These are phyloP conservation scores for Trypanosoma avium DNA, from an alignment of 208 protist species.

Conservation along the genomic window DNA sequence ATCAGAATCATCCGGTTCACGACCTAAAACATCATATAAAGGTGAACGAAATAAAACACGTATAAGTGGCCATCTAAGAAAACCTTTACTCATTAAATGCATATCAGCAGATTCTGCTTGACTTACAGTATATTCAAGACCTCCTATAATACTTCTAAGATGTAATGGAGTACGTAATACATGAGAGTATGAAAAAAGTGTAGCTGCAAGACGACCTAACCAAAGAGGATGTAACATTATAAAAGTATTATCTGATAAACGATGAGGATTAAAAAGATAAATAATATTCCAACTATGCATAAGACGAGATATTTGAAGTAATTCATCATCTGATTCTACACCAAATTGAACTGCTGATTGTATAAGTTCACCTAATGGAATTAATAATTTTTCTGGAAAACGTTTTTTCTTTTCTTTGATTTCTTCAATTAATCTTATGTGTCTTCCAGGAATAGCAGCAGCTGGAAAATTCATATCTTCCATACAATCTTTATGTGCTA, in stretches of 20 bases:
- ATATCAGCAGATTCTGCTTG: constrained; percentile 72
- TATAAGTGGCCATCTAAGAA: constrained; percentile 73
- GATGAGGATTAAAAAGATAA: constrained; percentile 70
- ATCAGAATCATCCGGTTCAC: constrained; percentile 69
- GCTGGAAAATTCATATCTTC: constrained; percentile 66
- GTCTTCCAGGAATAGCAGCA: constrained; percentile 70
- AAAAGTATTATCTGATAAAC: constrained; percentile 65
- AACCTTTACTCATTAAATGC: constrained; percentile 73
- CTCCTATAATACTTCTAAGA: constrained; percentile 80
- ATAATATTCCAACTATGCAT: constrained; percentile 89
- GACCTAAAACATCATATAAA: constrained; percentile 57
- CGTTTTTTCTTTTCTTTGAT: constrained; percentile 56
- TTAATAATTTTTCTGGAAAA: constrained; percentile 69
- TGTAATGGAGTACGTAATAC: constrained; percentile 80
- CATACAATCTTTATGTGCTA: constrained; percentile 68
- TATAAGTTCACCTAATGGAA: constrained; percentile 72
- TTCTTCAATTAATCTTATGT: constrained; percentile 60
- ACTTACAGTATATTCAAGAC: constrained; percentile 81
- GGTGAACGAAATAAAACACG: constrained; percentile 67
- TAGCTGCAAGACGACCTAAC: constrained; percentile 75
- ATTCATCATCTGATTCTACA: constrained; percentile 69
- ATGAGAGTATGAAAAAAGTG: constrained; percentile 87
- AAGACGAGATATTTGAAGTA: constrained; percentile 73
- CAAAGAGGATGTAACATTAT: constrained; percentile 79
- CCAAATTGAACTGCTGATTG: constrained; percentile 66